A percentile compares a stretch with the other conserved stretches of the same genome.
Conservation (phyloP, 1,284 basidiomycete genomes). For the Ustilago lituana region DNA sequence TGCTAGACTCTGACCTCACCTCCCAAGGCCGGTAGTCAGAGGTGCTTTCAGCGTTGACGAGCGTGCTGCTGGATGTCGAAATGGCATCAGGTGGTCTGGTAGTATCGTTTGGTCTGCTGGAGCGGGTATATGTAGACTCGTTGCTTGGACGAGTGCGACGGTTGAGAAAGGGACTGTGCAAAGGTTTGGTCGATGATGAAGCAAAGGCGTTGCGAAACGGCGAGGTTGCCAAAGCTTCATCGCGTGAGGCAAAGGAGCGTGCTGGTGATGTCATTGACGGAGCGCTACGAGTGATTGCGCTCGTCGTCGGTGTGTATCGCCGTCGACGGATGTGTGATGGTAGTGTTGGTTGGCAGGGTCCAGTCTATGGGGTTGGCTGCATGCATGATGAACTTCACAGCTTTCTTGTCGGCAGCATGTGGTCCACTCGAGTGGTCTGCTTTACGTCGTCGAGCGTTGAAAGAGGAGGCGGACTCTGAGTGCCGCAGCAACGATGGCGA, state of each 20-base stretch:
- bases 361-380: neutral
- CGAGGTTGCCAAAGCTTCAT: conserved; percentile 27
- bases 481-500: too few species aligned
- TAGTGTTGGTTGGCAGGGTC: neutral
- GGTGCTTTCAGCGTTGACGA: conserved; percentile 42
- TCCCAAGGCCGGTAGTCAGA: conserved; percentile 40
- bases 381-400: conserved; percentile 10
- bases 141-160: conserved; percentile 4
- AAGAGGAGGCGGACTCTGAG: too few species aligned
- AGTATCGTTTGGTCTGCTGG: neutral
- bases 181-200: conserved; percentile 25
- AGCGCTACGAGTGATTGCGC: neutral
- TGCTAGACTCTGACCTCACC: conserved; percentile 25
- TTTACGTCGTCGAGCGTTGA: too few species aligned
- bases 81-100: conserved; percentile 31
- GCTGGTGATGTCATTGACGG: conserved; percentile 26
- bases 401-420: neutral
- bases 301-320: neutral
- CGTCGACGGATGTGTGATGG: neutral
- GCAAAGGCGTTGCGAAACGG: conserved; percentile 32
- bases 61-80: conserved; percentile 49
- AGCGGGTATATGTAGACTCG: neutral
- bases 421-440: too few species aligned
- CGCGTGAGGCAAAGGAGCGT: conserved; percentile 24
- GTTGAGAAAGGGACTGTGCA: conserved; percentile 29